phyloP scores from a whole-genome alignment of 2,329 filamentous ascomycete species.

The Xylariaceae sp. region DNA sequence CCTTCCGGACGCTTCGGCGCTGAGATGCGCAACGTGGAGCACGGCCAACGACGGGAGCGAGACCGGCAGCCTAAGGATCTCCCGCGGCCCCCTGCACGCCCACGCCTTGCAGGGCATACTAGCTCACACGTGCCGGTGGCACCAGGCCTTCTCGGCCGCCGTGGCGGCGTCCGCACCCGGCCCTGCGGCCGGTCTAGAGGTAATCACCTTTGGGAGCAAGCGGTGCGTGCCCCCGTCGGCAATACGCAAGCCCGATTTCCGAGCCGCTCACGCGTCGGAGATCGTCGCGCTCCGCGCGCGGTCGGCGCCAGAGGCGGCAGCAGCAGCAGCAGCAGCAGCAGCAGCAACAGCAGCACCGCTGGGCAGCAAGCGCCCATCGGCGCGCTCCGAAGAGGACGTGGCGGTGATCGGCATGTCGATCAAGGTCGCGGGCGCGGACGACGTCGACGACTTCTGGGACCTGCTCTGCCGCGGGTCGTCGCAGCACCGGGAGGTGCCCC shows the following conservation, averaged over 20 bases:
- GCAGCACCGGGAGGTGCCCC: slow-evolving; percentile 23
- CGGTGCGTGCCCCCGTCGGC: not conserved
- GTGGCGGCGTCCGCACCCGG: too few relatives aligned
- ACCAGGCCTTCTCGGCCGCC: not conserved
- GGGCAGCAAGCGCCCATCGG: too few relatives aligned
- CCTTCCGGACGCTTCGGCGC: slow-evolving; percentile 23
- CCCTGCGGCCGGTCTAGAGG: not conserved
- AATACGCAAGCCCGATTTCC: too few relatives aligned
- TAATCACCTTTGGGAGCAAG: not conserved
- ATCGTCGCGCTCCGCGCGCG: not conserved
- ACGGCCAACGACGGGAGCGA: slow-evolving; percentile 7
- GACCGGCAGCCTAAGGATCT: too few relatives aligned
- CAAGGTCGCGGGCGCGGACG: slow-evolving; percentile 26
- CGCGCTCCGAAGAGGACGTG: too few relatives aligned
- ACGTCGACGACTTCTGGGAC: slow-evolving; percentile 26
- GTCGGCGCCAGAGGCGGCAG: slow-evolving; percentile 9
- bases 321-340: slow-evolving; percentile 4
- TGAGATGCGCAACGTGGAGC: slow-evolving; percentile 18
- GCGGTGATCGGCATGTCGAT: slow-evolving; percentile 31
- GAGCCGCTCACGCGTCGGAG: too few relatives aligned
- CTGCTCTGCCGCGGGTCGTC: slow-evolving; percentile 22
- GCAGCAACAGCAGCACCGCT: slow-evolving; percentile 1
- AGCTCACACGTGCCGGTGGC: not conserved
- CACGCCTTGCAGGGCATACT: slow-evolving; percentile 8
- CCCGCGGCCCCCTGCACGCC: slow-evolving; percentile 21